Evolutionary conservation across 2,329 filamentous ascomycete genomes (phyloP), one percentile per base, ranked within the genome.

Genomic region (Tricladium varicosporioides): DNA sequence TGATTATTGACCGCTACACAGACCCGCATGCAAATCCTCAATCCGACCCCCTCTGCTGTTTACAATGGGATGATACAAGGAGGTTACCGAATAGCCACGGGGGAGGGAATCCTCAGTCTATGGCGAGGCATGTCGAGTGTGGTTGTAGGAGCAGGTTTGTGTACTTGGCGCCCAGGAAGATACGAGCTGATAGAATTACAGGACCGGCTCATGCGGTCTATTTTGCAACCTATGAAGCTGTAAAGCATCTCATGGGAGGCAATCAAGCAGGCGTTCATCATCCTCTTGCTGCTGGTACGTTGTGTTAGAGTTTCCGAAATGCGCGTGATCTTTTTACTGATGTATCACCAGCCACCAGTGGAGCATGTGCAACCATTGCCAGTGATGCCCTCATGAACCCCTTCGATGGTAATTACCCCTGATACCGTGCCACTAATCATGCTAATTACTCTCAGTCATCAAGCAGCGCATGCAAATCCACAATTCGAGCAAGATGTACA

Each of bases 401-500:
- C 18, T 99, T 99, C 72, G 94, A 99, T 77, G 92, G 92, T 96
- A 82, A 43, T 27, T 18, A 48, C 13, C 32, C 9, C 16, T 45
- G 22, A 22, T 48, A 16, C 13, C 52, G 2, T 14, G 49, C 32
- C 32, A 32, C 48, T 47, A 45, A 15, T 9, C 48, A 15, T 55
- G 33, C 63, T 70, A 47, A 70, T 49, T 54, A 42, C 44, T 11
- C 42, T 31, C 69, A 97, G 94, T 99, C 60, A 96, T 99, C 79
- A 99, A 99, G 77, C 94, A 99, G 75, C 90, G 94, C 68, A 99
- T 99, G 94, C 94, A 99, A 75, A 89, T 99, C 58, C 91, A 96
- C 72, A 89, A 94, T 69, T 97, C 93, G n/a, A 86, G 86, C 64
- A 84, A 83, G 65, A 85, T 87, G 77, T 96, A 97, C 77, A 88